Base-by-base conservation (phyloP, 108 stramenopile genomes). In the Discostella pseudostelligera region DNA sequence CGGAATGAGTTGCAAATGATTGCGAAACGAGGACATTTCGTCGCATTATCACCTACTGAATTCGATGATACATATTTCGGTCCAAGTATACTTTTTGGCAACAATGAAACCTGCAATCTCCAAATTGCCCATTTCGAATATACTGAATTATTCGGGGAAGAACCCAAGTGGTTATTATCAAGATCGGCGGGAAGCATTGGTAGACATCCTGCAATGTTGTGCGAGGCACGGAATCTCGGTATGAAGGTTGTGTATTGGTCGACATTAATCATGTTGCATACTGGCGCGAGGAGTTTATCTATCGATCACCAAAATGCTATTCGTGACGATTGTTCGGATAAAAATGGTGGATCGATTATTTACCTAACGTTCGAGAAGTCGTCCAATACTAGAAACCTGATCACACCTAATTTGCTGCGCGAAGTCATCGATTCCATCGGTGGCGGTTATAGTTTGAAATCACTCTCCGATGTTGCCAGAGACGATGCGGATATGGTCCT, bases 171-270 rank as follows among this genome's bases (percentile, higher is more conserved):
- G 76, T 24, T 58, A 12, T 56, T 69, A 2, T 51, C 76, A 36
- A 50, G 40, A 42, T 75, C 74, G 10, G 19, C 65, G 7, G 55
- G 29, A 40, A 29, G 60, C 24, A 24, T 59, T 12, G 76, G 62
- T 12, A 64, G 76, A 61, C 76, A 76, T 36, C 76, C 76, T 2
- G 26, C 66, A 1, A 13, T 69, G 16, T 46, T 76, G n/a, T 62
- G 55, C 17, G 59, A 69, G 44, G 68, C 76, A 39, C 60, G 48
- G 11, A 56, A 76, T 59, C 62, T 76, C 16, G 76, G 68, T 6
- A 76, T 76, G 67, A 76, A 76, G 37, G 56, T 76, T 8, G 68
- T 47, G 26, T 76, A 69, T 48, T 76, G 76, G 76, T 76, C 75
- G 16, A 76, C 68, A 8, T 20, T 53, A 17, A 43, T 76, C 4